These are phyloP conservation scores for Cyclaneusma minus DNA, from an alignment of 2,329 filamentous ascomycete species.

Conservation along the genomic window DNA sequence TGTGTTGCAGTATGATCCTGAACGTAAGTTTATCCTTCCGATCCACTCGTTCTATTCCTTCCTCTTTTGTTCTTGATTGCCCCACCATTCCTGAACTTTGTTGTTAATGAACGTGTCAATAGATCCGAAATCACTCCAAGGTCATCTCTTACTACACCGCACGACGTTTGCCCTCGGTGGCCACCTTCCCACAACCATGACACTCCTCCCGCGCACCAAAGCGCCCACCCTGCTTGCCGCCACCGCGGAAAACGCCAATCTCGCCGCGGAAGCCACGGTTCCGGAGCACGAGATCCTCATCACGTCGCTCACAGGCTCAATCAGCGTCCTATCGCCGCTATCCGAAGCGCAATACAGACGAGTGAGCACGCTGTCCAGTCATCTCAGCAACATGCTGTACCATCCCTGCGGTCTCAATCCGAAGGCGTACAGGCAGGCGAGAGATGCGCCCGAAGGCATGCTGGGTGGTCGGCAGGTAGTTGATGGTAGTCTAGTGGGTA, in stretches of 20 bases:
- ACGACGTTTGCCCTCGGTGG: conserved; percentile 76
- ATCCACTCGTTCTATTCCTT: conserved; percentile 3
- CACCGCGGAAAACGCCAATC: conserved; percentile 19
- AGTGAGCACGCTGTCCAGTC: conserved; percentile 64
- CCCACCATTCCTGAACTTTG: not conserved
- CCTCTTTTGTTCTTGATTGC: no score
- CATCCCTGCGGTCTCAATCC: conserved; percentile 72
- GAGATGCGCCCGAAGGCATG: conserved; percentile 26
- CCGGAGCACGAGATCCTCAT: conserved; percentile 41
- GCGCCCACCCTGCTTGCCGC: conserved; percentile 29
- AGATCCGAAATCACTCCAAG: conserved; percentile 90
- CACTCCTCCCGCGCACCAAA: conserved; percentile 56
- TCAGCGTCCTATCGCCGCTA: conserved; percentile 64
- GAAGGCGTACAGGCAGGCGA: conserved; percentile 56
- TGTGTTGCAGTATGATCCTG: conserved; percentile 84
- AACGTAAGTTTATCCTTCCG: conserved; percentile 44
- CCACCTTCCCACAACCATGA: conserved; percentile 59
- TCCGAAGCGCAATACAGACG: conserved; percentile 71
- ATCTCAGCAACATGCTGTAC: conserved; percentile 61
- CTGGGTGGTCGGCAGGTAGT: conserved; percentile 35
- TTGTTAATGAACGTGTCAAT: conserved; percentile 4
- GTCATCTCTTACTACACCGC: conserved; percentile 71
- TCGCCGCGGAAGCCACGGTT: conserved; percentile 15
- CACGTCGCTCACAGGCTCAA: conserved; percentile 58
- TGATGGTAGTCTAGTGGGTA: conserved; percentile 59